Evolutionary conservation across 2,329 filamentous ascomycete species (phyloP).

Genomic region (Exophiala lecanii-corni): DNA sequence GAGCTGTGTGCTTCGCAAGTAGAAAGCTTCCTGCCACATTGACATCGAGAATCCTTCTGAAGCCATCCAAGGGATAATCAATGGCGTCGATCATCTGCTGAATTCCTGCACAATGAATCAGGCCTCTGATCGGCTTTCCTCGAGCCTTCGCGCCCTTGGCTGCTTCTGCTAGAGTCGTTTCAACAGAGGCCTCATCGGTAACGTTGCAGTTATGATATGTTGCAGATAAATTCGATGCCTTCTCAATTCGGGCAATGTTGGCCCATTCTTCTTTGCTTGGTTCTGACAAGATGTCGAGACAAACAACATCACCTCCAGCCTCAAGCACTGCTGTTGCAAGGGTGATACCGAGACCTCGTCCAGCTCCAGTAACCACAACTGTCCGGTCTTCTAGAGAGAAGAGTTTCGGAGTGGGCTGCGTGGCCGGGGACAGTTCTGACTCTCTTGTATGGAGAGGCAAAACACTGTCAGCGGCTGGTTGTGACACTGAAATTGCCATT

Average conservation of each 20-base stretch:
- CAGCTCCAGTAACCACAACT: conserved; percentile 47
- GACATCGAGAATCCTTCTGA: conserved; percentile 33
- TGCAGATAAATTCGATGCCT: conserved; percentile 40
- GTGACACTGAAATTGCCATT: background rate
- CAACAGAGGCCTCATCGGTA: conserved; percentile 63
- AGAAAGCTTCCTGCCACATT: conserved; percentile 37
- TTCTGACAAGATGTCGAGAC: conserved; percentile 46
- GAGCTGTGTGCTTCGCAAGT: conserved; percentile 33
- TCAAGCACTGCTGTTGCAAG: conserved; percentile 48
- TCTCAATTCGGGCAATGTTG: background rate
- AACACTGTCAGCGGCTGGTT: background rate
- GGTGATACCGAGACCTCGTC: conserved; percentile 48
- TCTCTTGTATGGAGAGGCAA: conserved; percentile 1
- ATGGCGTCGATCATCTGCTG: conserved; percentile 38
- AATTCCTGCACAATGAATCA: conserved; percentile 40
- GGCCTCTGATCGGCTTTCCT: conserved; percentile 52
- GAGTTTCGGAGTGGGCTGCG: conserved; percentile 25
- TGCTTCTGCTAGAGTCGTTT: conserved; percentile 64
- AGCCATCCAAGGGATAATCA: conserved; percentile 6
- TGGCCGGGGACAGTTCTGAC: background rate
- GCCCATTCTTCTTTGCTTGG: conserved; percentile 49
- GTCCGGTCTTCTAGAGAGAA: conserved; percentile 44
- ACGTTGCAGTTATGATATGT: conserved; percentile 78
- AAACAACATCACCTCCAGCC: conserved; percentile 47
- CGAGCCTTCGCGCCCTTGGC: conserved; percentile 62